A percentile compares a stretch with the other conserved stretches of the same genome.
Conservation (phyloP, 169 alveolate genomes). For the Plasmodium relictum region DNA sequence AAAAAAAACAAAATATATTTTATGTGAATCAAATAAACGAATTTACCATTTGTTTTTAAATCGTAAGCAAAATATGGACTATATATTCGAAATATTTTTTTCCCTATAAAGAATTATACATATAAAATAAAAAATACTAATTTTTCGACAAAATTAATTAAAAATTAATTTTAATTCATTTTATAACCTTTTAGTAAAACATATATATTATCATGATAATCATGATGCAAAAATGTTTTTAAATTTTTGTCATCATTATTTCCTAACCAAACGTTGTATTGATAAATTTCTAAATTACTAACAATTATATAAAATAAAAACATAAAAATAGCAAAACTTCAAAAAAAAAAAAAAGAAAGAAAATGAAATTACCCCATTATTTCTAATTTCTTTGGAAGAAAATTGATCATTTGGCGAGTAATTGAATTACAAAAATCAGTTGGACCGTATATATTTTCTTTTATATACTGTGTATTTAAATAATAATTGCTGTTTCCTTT, state of each 20-base stretch:
- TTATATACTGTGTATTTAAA: conserved; percentile 74
- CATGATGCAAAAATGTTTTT: conserved; percentile 76
- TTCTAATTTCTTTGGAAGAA: conserved; percentile 57
- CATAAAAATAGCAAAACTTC: neutral
- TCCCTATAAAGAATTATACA: conserved; percentile 42
- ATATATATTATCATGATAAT: conserved; percentile 74
- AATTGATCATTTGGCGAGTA: conserved; percentile 67
- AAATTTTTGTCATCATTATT: conserved; percentile 56
- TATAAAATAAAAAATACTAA: conserved; percentile 11
- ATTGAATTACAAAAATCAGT: conserved; percentile 67
- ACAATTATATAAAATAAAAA: neutral
- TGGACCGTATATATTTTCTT: conserved; percentile 68
- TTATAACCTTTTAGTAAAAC: conserved; percentile 69
- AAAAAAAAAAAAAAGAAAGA: neutral
- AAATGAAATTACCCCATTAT: conserved; percentile 68
- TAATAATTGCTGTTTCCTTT: conserved; percentile 72
- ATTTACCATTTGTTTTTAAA: conserved; percentile 66
- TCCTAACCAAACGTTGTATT: conserved; percentile 74
- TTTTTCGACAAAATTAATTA: neutral
- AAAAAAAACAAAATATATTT: neutral
- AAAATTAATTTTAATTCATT: neutral
- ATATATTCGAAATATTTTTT: conserved; percentile 71
- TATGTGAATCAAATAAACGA: neutral
- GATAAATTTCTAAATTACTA: conserved; percentile 74
- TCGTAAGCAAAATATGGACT: conserved; percentile 73